phyloP scores from a whole-genome alignment of 192 early-diverging fungal genomes.

The Coemansia sp. region DNA sequence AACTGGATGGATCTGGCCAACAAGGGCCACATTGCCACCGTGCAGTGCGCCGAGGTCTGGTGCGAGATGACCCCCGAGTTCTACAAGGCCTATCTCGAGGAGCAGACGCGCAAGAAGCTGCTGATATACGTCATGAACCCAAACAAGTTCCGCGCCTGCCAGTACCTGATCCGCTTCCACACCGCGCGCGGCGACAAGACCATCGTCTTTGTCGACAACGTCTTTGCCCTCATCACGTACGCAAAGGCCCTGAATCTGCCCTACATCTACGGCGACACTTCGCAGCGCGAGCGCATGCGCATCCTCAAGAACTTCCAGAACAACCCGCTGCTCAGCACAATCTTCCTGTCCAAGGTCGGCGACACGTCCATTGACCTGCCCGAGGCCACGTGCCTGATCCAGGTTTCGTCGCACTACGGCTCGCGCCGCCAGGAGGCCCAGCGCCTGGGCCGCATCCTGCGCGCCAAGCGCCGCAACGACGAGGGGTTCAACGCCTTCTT shows the following conservation, averaged over 20 bases:
- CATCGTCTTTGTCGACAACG: slow-evolving; percentile 99
- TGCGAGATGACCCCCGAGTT: slow-evolving; percentile 97
- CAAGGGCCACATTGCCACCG: slow-evolving; percentile 96
- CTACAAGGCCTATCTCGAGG: slow-evolving; percentile 88
- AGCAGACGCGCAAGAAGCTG: slow-evolving; percentile 76
- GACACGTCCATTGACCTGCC: slow-evolving; percentile 99
- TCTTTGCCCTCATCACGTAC: slow-evolving; percentile 92
- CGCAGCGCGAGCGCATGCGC: slow-evolving; percentile 85
- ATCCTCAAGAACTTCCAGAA: slow-evolving; percentile 93
- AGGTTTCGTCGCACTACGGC: slow-evolving; percentile 98
- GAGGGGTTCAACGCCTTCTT: slow-evolving; percentile 98
- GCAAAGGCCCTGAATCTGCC: slow-evolving; percentile 78
- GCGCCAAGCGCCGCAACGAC: slow-evolving; percentile 91
- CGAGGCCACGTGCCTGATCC: slow-evolving; percentile 97
- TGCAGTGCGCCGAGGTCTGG: slow-evolving; percentile 99
- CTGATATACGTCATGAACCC: slow-evolving; percentile 97
- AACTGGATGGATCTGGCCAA: slow-evolving; percentile 99
- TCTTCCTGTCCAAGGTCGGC: slow-evolving; percentile 89
- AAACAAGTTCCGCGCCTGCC: slow-evolving; percentile 95
- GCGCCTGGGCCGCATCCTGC: slow-evolving; percentile 88
- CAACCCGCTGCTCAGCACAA: slow-evolving; percentile 88
- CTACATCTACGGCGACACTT: slow-evolving; percentile 89
- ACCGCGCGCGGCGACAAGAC: slow-evolving; percentile 94
- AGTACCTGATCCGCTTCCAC: slow-evolving; percentile 94
- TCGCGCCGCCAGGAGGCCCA: slow-evolving; percentile 99